Evolutionary conservation across 192 early-diverging fungal species (phyloP), one percentile per base, ranked within the genome.

Genomic region (Coemansia sp.): DNA sequence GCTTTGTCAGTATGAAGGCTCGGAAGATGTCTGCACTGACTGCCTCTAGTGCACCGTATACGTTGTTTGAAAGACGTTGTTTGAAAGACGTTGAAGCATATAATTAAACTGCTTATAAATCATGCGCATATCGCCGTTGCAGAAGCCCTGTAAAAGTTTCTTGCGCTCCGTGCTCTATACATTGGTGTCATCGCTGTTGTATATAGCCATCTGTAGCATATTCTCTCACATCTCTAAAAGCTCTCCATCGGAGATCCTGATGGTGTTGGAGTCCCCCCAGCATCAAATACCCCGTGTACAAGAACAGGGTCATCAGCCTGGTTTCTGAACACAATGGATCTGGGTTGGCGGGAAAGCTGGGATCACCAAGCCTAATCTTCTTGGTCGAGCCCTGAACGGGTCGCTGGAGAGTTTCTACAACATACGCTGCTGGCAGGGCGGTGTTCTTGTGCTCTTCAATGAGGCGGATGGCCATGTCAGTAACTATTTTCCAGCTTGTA

Each of bases 211-310:
- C 33, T 25, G 26, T 16, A 45, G n/a, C 16, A 59, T 4, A 7
- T 35, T 21, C 8, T 48, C 43, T 57, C 65, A 67, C 33, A 40
- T 25, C 15, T 10, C 13, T 12, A 37, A 26, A 43, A 67, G 40
- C 23, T 59, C 65, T n/a, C 65, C 63, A 43, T 65, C 55, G 16
- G 63, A 53, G n/a, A 65, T 57, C 9, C 20, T 39, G 9, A 65
- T 2, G 13, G 40, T 52, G 4, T 35, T 40, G 6, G 37, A 52
- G 0, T 18, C 16, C 0, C n/a, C 55, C 7, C 53, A 67, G 35
- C 7, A 53, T 67, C 65, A 67, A 23, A 33, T 58, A 67, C 0
- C 65, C 65, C 0, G 65, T 67, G 25, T 67, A 67, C 21, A 67
- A n/a, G 57, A 67, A 67, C 2, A 67, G 46, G 28, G 65, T 43